These are phyloP conservation scores for Sporodiniella umbellata DNA, from an alignment of 371 early-diverging fungal genomes.

Conservation along the genomic window DNA sequence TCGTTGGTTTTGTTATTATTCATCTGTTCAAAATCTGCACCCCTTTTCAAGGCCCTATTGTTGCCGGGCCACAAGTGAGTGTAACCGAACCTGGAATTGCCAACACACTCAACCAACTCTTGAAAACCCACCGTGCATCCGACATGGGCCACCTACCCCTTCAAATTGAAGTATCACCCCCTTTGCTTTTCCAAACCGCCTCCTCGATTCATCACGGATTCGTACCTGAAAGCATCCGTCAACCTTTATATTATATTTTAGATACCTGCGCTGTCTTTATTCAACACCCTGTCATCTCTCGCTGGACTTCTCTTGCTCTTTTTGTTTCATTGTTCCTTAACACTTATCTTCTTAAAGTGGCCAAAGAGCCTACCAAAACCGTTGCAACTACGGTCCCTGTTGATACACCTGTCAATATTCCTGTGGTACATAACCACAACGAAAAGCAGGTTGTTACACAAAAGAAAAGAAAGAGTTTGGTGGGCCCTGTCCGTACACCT, in stretches of 20 bases:
- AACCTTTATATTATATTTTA: constrained; percentile 46
- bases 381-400: constrained; percentile 15
- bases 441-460: neutral
- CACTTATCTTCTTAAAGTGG: constrained; percentile 63
- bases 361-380: constrained; percentile 48
- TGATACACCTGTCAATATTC: neutral
- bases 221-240: constrained; percentile 38
- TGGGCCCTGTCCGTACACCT: constrained; percentile 46
- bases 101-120: constrained; percentile 40
- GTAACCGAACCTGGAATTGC: constrained; percentile 38
- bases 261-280: constrained; percentile 52
- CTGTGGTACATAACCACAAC: neutral
- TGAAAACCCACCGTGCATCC: constrained; percentile 45
- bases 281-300: constrained; percentile 64
- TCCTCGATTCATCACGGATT: constrained; percentile 9
- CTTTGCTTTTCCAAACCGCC: constrained; percentile 53
- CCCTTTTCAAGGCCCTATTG: constrained; percentile 45
- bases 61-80: constrained; percentile 38
- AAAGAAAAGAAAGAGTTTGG: neutral
- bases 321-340: constrained; percentile 62
- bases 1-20: constrained; percentile 69
- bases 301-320: constrained; percentile 53
- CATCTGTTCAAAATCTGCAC: constrained; percentile 73
- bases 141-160: constrained; percentile 43
- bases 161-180: constrained; percentile 61